A percentile compares a stretch with the other conserved stretches of the same genome.
Evolutionary conservation across 208 protist species (phyloP).

Genomic region (Giardia duodenalis): DNA sequence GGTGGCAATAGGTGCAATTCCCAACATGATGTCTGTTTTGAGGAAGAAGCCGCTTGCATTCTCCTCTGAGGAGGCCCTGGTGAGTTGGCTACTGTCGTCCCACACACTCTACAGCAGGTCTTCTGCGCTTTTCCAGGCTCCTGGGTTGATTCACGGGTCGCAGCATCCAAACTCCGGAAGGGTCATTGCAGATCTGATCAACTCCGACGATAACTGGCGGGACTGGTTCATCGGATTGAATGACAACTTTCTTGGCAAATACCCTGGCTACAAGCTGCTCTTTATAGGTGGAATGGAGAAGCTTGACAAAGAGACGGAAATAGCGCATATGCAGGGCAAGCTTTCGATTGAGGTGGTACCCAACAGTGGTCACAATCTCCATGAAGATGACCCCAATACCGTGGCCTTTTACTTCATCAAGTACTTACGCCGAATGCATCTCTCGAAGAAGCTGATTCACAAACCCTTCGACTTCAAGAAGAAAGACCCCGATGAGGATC

Average conservation of each 20-base stretch:
- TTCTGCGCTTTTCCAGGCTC: background rate
- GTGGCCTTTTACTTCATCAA: background rate
- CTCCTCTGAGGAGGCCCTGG: background rate
- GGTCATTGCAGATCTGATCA: background rate
- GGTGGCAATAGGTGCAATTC: background rate
- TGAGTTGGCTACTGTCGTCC: background rate
- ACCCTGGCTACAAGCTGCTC: background rate
- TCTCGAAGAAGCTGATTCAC: background rate
- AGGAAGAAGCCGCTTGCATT: background rate
- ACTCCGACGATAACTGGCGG: background rate
- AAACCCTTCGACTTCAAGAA: background rate
- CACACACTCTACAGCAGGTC: background rate
- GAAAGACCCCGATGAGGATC: background rate
- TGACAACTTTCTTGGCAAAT: background rate
- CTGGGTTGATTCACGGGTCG: background rate
- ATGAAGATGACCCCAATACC: background rate
- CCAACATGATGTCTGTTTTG: background rate
- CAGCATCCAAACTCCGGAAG: background rate
- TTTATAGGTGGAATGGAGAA: background rate
- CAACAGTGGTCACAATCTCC: background rate
- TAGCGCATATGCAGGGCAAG: background rate
- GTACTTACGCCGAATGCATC: background rate
- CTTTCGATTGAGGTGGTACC: background rate
- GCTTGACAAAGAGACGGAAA: slow-evolving; percentile 21
- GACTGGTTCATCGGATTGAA: slow-evolving; percentile 13